A percentile compares a stretch with the other conserved stretches of the same genome.
phyloP scores from a whole-genome alignment of 805 yeast species.

The Candida ovalis region DNA sequence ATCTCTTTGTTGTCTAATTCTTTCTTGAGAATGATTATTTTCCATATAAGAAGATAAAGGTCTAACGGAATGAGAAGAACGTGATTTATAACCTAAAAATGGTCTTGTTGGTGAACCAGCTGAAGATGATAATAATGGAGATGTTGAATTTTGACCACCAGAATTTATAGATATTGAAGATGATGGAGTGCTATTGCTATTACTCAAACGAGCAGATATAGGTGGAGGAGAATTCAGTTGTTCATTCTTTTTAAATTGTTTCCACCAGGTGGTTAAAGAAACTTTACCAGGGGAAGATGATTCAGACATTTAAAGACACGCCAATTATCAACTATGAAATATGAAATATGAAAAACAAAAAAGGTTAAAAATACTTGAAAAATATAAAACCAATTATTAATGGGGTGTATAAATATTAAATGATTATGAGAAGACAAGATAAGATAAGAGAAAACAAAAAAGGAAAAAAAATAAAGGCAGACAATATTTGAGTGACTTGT shows the following conservation, averaged over 20 bases:
- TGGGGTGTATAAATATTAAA: too few species aligned
- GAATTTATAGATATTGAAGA: slow-evolving; percentile 4
- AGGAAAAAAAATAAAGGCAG: too few species aligned
- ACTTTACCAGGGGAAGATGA: slow-evolving; percentile 27
- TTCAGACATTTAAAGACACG: slow-evolving; percentile 15
- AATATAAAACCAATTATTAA: too few species aligned
- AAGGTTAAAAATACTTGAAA: too few species aligned
- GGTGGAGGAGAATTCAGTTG: slow-evolving; percentile 12
- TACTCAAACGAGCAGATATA: slow-evolving; percentile 1
- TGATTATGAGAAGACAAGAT: too few species aligned
- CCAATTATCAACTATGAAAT: not conserved
- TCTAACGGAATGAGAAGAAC: slow-evolving; percentile 43
- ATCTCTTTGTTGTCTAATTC: slow-evolving; percentile 45
- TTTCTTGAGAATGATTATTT: slow-evolving; percentile 23
- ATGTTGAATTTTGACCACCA: slow-evolving; percentile 8
- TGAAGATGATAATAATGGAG: slow-evolving; percentile 22
- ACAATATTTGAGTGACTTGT: too few species aligned
- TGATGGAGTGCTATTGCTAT: slow-evolving; percentile 3
- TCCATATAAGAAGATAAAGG: slow-evolving; percentile 32
- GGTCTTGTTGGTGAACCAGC: slow-evolving; percentile 38
- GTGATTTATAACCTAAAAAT: slow-evolving; percentile 44
- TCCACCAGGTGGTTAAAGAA: slow-evolving; percentile 31
- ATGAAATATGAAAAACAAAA: not conserved
- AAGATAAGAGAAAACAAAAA: too few species aligned
- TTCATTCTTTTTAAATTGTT: slow-evolving; percentile 23